phyloP scores from a whole-genome alignment of 148 eudicot genomes.

The Linanthus parryae region DNA sequence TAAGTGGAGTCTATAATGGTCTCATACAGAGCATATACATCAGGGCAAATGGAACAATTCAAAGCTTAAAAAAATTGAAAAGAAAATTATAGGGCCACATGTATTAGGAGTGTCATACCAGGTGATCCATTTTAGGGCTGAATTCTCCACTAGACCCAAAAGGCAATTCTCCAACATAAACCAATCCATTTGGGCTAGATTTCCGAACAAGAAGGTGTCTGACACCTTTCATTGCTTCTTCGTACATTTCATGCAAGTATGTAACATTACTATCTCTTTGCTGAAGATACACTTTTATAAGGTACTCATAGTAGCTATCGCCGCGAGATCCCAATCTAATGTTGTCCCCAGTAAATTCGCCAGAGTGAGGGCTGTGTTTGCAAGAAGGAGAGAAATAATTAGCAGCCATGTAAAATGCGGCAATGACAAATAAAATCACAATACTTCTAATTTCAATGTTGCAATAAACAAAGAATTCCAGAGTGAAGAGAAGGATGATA shows the following conservation, averaged over 20 bases:
- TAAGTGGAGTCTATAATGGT: no score
- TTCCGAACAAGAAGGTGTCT: conserved; percentile 76
- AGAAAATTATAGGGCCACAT: no score
- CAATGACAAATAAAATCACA: not conserved
- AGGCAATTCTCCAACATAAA: conserved; percentile 92
- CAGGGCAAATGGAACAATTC: no score
- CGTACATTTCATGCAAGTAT: conserved; percentile 75
- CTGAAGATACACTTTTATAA: conserved; percentile 94
- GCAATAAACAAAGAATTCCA: no score
- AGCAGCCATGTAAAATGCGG: conserved; percentile 2
- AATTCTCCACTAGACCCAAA: conserved; percentile 56
- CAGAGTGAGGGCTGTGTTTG: conserved; percentile 68
- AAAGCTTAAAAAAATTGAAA: no score
- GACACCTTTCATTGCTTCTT: conserved; percentile 94
- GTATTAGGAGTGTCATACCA: no score
- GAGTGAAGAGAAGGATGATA: no score
- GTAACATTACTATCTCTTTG: conserved; percentile 53
- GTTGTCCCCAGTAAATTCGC: conserved; percentile 78
- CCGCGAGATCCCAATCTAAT: conserved; percentile 97
- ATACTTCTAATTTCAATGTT: no score
- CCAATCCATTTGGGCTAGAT: conserved; percentile 70
- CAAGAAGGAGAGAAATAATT: conserved; percentile 1
- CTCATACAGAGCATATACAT: no score
- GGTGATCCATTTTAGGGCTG: conserved; percentile 98
- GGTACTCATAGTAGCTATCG: conserved; percentile 97